Conservation (phyloP, 805 yeast species). For the Candida railenensis region DNA sequence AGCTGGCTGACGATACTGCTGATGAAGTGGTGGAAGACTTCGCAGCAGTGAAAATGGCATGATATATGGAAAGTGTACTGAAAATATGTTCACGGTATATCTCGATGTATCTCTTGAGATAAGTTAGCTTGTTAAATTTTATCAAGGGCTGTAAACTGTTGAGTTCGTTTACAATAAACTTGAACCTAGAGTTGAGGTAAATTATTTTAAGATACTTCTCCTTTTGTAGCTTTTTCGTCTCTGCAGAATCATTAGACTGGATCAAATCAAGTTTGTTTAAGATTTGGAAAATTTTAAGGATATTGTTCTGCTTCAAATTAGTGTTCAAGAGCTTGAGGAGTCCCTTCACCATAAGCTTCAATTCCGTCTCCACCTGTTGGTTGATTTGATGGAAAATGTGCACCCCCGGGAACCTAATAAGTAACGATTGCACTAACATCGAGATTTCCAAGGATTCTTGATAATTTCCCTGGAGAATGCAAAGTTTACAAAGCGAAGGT, state of each 20-base stretch:
- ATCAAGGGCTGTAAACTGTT: conserved; percentile 56
- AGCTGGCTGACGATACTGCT: conserved; percentile 4
- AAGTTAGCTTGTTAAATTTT: conserved; percentile 53
- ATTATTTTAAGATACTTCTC: conserved; percentile 44
- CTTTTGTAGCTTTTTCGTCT: conserved; percentile 4
- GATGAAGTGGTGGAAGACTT: background rate
- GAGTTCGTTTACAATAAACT: conserved; percentile 63
- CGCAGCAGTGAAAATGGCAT: conserved; percentile 53
- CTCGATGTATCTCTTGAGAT: conserved; percentile 77
- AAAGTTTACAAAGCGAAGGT: conserved; percentile 79
- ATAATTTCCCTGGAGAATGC: conserved; percentile 83
- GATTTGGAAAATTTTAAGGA: conserved; percentile 76
- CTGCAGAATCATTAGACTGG: conserved; percentile 7
- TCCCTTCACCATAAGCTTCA: conserved; percentile 66
- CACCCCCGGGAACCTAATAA: conserved; percentile 65
- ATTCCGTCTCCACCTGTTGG: conserved; percentile 51
- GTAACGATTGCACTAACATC: conserved; percentile 65
- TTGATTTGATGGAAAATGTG: conserved; percentile 51
- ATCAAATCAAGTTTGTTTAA: conserved; percentile 57
- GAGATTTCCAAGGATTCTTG: conserved; percentile 87
- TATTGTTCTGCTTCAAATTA: conserved; percentile 73
- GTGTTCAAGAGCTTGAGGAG: conserved; percentile 69
- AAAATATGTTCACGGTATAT: conserved; percentile 80
- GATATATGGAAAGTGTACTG: conserved; percentile 66
- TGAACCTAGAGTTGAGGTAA: conserved; percentile 65